phyloP scores from a whole-genome alignment of 1,284 basidiomycete species.

The Ustanciosporium gigantosporum region DNA sequence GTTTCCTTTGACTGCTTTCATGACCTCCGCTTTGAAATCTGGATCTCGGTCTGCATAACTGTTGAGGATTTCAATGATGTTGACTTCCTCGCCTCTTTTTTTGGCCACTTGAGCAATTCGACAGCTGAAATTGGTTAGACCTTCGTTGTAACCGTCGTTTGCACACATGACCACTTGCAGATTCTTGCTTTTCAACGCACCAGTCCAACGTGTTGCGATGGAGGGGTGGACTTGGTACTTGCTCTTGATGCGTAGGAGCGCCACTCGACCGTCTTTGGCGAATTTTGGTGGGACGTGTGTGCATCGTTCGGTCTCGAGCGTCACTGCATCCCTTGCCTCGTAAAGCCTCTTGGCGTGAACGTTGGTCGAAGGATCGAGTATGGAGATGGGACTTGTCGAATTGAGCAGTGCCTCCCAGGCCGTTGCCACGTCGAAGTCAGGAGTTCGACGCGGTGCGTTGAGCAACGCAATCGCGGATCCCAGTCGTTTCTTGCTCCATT shows the following conservation, averaged over 20 bases:
- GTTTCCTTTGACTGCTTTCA: slow-evolving; percentile 11
- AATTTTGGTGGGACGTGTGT: slow-evolving; percentile 51
- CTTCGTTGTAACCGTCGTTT: slow-evolving; percentile 36
- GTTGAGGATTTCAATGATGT: slow-evolving; percentile 41
- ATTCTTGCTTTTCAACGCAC: slow-evolving; percentile 38
- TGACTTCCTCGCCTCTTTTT: slow-evolving; percentile 33
- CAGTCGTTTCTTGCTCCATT: slow-evolving; percentile 44
- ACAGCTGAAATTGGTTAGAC: slow-evolving; percentile 30
- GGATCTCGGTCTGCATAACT: slow-evolving; percentile 38
- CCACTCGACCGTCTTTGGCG: slow-evolving; percentile 43
- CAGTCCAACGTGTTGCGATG: slow-evolving; percentile 48
- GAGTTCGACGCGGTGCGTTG: slow-evolving; percentile 42
- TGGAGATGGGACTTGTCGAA: slow-evolving; percentile 19
- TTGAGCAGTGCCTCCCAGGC: slow-evolving; percentile 31
- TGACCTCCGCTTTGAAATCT: slow-evolving; percentile 9
- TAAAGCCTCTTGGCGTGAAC: slow-evolving; percentile 25
- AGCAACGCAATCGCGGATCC: slow-evolving; percentile 37
- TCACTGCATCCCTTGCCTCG: slow-evolving; percentile 29
- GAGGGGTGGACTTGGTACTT: slow-evolving; percentile 44
- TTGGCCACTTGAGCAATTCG: slow-evolving; percentile 28
- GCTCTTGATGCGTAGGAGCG: slow-evolving; percentile 38
- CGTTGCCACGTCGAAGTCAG: slow-evolving; percentile 34
- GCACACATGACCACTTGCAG: slow-evolving; percentile 50
- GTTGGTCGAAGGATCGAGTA: slow-evolving; percentile 29
- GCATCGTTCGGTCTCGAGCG: slow-evolving; percentile 38